phyloP scores from a whole-genome alignment of 768 basidiomycete species.

The Rhodosporidiobolus sp. region DNA sequence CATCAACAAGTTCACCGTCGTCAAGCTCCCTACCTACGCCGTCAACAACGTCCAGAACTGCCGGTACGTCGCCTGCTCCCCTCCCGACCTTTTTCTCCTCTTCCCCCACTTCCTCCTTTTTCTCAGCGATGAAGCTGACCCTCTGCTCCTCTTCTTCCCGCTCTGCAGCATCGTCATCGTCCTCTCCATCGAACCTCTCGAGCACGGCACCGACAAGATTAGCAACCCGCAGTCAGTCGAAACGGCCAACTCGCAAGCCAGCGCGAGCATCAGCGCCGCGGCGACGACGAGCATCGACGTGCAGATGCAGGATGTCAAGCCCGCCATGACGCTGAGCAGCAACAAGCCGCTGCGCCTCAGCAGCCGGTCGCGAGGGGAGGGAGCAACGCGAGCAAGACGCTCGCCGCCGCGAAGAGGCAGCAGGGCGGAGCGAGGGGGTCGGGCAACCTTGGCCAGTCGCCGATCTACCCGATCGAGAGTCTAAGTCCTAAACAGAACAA shows the following conservation, averaged over 20 bases:
- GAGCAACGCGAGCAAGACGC: conserved; percentile 37
- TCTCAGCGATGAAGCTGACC: not conserved
- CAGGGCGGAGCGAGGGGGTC: conserved; percentile 18
- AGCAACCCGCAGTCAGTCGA: conserved; percentile 57
- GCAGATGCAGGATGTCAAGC: conserved; percentile 14
- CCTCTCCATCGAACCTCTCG: conserved; percentile 63
- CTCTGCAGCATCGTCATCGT: conserved; percentile 63
- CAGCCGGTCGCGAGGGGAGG: conserved; percentile 46
- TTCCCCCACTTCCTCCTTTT: conserved; percentile 11
- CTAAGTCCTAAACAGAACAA: conserved; percentile 96
- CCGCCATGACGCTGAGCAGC: too few species aligned
- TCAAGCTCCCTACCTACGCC: conserved; percentile 69
- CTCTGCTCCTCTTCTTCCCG: too few species aligned
- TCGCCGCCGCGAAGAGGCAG: conserved; percentile 21
- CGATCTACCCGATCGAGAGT: conserved; percentile 81
- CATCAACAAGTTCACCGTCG: conserved; percentile 65
- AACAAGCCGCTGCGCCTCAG: not conserved
- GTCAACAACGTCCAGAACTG: conserved; percentile 80
- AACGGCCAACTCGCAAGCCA: conserved; percentile 40
- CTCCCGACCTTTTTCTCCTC: not conserved
- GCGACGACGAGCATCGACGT: conserved; percentile 20
- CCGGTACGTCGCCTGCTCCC: conserved; percentile 56
- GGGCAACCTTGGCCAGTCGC: conserved; percentile 39
- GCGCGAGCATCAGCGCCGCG: conserved; percentile 51
- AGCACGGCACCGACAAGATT: conserved; percentile 63